Percentiles rank a stretch among this genome's conserved stretches.
Evolutionary conservation across 176 grass and related monocot genomes (phyloP).

Genomic region (Tillandsia fasciculata): DNA sequence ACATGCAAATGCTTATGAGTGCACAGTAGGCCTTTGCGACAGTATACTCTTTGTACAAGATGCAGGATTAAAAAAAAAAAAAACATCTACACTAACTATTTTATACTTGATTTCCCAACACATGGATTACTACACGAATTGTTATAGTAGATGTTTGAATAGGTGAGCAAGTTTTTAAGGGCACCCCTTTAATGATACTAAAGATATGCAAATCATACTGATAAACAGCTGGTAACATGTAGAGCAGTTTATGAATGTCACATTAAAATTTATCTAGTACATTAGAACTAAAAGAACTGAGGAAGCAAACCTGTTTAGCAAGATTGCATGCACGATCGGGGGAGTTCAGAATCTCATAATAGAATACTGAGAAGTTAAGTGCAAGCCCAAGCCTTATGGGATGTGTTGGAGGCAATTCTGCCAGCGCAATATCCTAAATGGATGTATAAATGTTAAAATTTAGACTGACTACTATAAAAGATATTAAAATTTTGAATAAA

Average conservation of each 20-base stretch:
- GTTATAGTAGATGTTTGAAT: too few species aligned
- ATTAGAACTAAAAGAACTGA: background rate
- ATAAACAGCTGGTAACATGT: background rate
- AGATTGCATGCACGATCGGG: constrained; percentile 48
- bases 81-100: too few species aligned
- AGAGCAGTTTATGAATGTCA: background rate
- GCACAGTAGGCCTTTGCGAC: too few species aligned
- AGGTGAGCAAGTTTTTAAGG: too few species aligned
- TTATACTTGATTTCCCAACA: too few species aligned
- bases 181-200: too few species aligned
- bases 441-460: background rate
- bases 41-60: too few species aligned
- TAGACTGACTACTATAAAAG: too few species aligned
- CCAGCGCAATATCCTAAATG: constrained; percentile 33
- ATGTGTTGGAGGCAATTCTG: constrained; percentile 45
- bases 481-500: too few species aligned
- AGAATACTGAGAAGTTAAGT: constrained; percentile 53
- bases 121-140: too few species aligned
- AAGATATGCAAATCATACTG: background rate
- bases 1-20: too few species aligned
- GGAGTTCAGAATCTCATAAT: constrained; percentile 53
- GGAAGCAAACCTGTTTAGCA: constrained; percentile 42
- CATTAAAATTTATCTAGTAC: background rate
- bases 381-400: constrained; percentile 56
- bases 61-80: too few species aligned